Evolutionary conservation across 129 eudicot species (phyloP).

Genomic region (Gnaphalium uliginosum): DNA sequence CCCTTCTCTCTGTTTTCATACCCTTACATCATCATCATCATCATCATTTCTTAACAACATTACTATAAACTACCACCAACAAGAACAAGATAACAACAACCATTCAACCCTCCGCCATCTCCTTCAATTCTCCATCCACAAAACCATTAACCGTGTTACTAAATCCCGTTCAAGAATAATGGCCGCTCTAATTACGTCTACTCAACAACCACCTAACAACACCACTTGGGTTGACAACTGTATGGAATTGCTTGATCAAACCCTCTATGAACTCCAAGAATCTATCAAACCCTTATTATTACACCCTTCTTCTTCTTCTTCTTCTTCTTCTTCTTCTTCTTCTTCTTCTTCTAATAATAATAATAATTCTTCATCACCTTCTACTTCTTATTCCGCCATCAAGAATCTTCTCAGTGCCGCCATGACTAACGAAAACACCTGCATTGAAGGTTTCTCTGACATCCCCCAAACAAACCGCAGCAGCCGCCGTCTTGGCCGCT

Average conservation of each 20-base stretch:
- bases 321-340: too few relatives aligned
- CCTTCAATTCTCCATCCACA: constrained; percentile 32
- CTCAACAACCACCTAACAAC: constrained; percentile 24
- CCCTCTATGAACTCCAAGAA: constrained; percentile 56
- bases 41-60: background rate
- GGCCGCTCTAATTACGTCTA: constrained; percentile 4
- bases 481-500: constrained; percentile 24
- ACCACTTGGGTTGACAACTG: constrained; percentile 53
- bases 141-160: constrained; percentile 39
- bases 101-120: background rate
- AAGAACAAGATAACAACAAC: background rate
- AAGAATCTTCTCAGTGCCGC: constrained; percentile 84
- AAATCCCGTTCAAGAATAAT: constrained; percentile 27
- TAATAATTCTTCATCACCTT: background rate
- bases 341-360: too few relatives aligned
- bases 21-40: constrained; percentile 40
- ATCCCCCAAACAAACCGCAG: background rate
- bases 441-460: constrained; percentile 67
- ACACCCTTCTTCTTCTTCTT: background rate
- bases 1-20: constrained; percentile 56
- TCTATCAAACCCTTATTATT: constrained; percentile 40
- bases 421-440: constrained; percentile 84
- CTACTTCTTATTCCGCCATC: constrained; percentile 42
- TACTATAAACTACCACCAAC: background rate
- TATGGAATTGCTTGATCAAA: constrained; percentile 69